Conservation (phyloP, 108 stramenopile species). For the Cyclostephanos tholiformis region DNA sequence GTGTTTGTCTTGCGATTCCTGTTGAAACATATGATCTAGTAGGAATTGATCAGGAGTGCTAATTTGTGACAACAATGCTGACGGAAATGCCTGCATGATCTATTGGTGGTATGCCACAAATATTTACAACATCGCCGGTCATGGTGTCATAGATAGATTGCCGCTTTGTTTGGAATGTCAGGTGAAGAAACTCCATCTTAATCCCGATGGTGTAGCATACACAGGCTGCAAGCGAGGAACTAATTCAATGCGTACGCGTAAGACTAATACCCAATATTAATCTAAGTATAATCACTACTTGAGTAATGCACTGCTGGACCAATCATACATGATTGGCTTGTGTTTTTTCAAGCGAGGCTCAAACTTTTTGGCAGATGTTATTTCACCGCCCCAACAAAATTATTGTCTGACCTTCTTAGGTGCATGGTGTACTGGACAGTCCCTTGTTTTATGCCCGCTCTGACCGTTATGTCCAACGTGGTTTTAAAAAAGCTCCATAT, state of each 20-base stretch:
- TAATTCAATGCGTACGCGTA: not conserved
- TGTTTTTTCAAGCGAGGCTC: too few species aligned
- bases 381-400: conserved; percentile 8
- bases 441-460: conserved; percentile 11
- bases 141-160: not conserved
- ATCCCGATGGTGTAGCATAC: too few species aligned
- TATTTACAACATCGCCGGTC: not conserved
- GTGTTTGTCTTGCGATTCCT: too few species aligned
- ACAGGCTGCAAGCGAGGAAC: not conserved
- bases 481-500: too few species aligned
- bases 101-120: conserved; percentile 5
- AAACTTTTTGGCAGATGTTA: too few species aligned
- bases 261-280: not conserved
- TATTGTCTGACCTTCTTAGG: conserved; percentile 8
- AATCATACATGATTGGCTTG: too few species aligned
- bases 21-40: too few species aligned
- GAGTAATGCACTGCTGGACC: too few species aligned
- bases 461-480: too few species aligned
- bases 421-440: not conserved
- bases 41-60: not conserved
- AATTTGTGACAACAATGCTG: not conserved
- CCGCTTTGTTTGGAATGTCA: not conserved
- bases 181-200: not conserved
- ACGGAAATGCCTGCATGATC: not conserved
- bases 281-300: too few species aligned